Evolutionary conservation across 306 rosid genomes (phyloP), one percentile per base, ranked within the genome.

Genomic region (Trichosanthes cucumerina): DNA sequence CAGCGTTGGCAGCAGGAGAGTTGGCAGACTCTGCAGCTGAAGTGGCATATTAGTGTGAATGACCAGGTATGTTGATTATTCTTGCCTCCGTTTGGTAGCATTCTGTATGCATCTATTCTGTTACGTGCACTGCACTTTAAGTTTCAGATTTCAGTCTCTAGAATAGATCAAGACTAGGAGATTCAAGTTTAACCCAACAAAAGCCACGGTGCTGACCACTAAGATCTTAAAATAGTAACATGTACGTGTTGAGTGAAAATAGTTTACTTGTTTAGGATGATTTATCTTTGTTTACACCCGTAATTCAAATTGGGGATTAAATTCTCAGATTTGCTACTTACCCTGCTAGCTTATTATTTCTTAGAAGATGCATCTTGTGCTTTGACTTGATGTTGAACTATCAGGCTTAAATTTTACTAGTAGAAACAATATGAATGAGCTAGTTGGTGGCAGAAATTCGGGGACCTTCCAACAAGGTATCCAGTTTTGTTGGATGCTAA

Each of bases 1-100:
- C 97, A 91, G 77, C 96, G 85, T 75, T 92, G 99, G 99, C 93
- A 88, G 84, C 95, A 87, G 57, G 98, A 92, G 84, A 86, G 90
- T 84, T 85, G 92, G 88, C 92, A 80, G 85, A 89, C 85, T 83
- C 79, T 87, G 83, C 96, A 92, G 58, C 92, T 89, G 31, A 92
- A 90, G 83, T 92, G 91, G 97, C 92, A 88, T 66, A 33, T 83
- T 77, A 86, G 85, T 79, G 74, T 85, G 77, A 86, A 81, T 73
- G 92, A 82, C 73, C 89, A 87, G 93, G 90, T 87, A 26, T 39
- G 84, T 79, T 49, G n/a, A 80, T 58, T 79, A 24, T 43, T 54
- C 4, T 69, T 79, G 39, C 50, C 53, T 79, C 24, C 24, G 15
- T 33, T 36, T 7, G 64, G 47, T 79, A 10, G 43, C 75, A 72